phyloP scores from a whole-genome alignment of 2,329 filamentous ascomycete genomes.

The Sphaerulina musiva region DNA sequence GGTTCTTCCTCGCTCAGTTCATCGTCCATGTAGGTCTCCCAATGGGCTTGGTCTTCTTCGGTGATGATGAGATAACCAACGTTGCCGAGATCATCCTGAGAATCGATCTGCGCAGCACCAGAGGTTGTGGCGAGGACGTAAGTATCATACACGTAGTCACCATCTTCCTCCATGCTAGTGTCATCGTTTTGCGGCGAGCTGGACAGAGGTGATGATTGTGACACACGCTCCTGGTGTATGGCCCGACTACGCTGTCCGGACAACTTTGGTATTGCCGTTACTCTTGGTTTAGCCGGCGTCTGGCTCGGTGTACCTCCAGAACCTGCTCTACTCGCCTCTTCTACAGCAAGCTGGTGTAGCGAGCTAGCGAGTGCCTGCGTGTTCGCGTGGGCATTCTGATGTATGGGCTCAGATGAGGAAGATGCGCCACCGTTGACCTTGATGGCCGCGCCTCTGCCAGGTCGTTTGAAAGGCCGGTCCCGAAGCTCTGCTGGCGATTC shows the following conservation, averaged over 20 bases:
- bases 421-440: slow-evolving; percentile 3
- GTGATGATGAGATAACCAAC: slow-evolving; percentile 46
- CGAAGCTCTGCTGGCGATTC: background rate
- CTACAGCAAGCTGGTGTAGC: slow-evolving; percentile 27
- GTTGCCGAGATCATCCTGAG: slow-evolving; percentile 25
- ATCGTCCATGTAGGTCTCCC: slow-evolving; percentile 52
- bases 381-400: slow-evolving; percentile 4
- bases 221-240: slow-evolving; percentile 21
- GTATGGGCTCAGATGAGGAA: background rate
- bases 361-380: slow-evolving; percentile 24
- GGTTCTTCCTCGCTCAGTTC: slow-evolving; percentile 47
- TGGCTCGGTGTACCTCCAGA: background rate
- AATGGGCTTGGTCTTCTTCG: slow-evolving; percentile 49
- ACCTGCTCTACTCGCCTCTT: slow-evolving; percentile 20
- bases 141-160: slow-evolving; percentile 58
- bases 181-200: slow-evolving; percentile 28
- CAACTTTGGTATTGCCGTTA: slow-evolving; percentile 27
- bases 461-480: slow-evolving; percentile 20
- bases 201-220: slow-evolving; percentile 6
- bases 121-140: slow-evolving; percentile 45
- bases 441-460: slow-evolving; percentile 21
- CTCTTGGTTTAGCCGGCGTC: slow-evolving; percentile 15
- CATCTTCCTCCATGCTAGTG: slow-evolving; percentile 39
- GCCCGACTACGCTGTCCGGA: slow-evolving; percentile 24
- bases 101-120: slow-evolving; percentile 28